Conservation (phyloP, 495 filamentous ascomycete genomes). For the Mytilinidion resinicola region DNA sequence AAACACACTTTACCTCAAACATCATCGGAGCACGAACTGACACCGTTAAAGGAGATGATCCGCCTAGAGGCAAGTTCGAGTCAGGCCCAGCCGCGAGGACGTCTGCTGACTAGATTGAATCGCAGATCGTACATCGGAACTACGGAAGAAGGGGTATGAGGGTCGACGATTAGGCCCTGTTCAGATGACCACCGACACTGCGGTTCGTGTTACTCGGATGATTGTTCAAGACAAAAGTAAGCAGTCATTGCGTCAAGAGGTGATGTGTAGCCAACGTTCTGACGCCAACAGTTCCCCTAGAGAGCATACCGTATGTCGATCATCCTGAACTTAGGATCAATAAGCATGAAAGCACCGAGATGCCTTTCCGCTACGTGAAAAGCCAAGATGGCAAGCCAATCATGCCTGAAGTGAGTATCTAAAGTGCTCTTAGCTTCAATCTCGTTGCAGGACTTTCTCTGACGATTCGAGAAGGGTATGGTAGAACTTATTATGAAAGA, state of each 20-base stretch:
- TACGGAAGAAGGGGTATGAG: conserved; percentile 85
- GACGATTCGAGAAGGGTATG: conserved; percentile 63
- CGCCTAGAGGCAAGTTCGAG: conserved; percentile 69
- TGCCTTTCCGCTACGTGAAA: conserved; percentile 95
- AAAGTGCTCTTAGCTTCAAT: conserved; percentile 10
- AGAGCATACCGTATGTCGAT: conserved; percentile 73
- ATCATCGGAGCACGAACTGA: conserved; percentile 12
- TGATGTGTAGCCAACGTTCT: conserved; percentile 9
- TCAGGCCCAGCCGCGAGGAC: background rate
- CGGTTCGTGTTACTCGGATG: conserved; percentile 85
- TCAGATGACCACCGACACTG: conserved; percentile 98
- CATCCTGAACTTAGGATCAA: conserved; percentile 83
- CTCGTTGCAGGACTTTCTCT: conserved; percentile 12
- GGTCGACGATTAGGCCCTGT: conserved; percentile 83
- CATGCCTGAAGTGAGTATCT: conserved; percentile 72
- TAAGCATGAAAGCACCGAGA: conserved; percentile 86
- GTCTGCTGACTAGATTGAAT: conserved; percentile 22
- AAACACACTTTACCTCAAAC: conserved; percentile 1
- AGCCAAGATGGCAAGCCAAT: conserved; percentile 66
- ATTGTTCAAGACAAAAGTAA: conserved; percentile 76
- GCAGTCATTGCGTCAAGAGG: background rate
- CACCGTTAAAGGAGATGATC: conserved; percentile 70
- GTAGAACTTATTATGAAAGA: conserved; percentile 87
- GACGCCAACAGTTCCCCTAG: conserved; percentile 53
- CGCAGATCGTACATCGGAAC: conserved; percentile 83